Evolutionary conservation across 1,284 basidiomycete genomes (phyloP).

Genomic region (Ceratobasidium theobromae): DNA sequence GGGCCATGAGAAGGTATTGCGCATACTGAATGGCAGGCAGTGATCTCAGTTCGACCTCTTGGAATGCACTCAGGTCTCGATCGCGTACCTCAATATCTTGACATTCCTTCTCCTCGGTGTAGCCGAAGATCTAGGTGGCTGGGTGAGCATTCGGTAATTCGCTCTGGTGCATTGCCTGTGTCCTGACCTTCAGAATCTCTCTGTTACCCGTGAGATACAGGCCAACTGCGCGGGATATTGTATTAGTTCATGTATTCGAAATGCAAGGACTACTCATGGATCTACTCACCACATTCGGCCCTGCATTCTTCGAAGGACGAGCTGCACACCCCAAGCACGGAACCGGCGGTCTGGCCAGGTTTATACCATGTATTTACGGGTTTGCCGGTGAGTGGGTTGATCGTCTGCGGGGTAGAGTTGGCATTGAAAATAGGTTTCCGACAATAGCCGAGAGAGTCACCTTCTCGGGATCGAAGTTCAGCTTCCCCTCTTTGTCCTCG

Average conservation of each 20-base stretch:
- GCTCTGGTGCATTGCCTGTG: not conserved
- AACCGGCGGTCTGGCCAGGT: constrained; percentile 74
- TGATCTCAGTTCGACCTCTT: not conserved
- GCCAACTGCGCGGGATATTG: not conserved
- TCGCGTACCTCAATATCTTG: constrained; percentile 56
- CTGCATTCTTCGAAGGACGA: constrained; percentile 88
- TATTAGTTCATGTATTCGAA: not conserved
- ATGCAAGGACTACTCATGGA: constrained; percentile 61
- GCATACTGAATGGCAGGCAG: constrained; percentile 54
- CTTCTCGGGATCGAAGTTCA: constrained; percentile 75
- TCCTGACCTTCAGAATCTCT: constrained; percentile 64
- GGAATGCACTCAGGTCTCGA: not conserved
- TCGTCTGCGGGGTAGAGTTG: constrained; percentile 50
- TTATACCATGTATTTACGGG: constrained; percentile 82
- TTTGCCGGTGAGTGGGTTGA: constrained; percentile 82
- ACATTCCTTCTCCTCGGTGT: constrained; percentile 63
- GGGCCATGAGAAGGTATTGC: constrained; percentile 80
- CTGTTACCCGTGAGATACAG: constrained; percentile 54
- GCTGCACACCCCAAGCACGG: constrained; percentile 78
- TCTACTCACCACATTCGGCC: constrained; percentile 67
- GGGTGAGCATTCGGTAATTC: not conserved
- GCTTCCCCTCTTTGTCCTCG: constrained; percentile 68
- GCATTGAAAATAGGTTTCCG: not conserved
- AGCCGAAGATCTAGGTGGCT: constrained; percentile 47
- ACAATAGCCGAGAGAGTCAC: constrained; percentile 40